Conservation (phyloP, 1,139 yeast genomes). For the Yamadazyma blattariae region DNA sequence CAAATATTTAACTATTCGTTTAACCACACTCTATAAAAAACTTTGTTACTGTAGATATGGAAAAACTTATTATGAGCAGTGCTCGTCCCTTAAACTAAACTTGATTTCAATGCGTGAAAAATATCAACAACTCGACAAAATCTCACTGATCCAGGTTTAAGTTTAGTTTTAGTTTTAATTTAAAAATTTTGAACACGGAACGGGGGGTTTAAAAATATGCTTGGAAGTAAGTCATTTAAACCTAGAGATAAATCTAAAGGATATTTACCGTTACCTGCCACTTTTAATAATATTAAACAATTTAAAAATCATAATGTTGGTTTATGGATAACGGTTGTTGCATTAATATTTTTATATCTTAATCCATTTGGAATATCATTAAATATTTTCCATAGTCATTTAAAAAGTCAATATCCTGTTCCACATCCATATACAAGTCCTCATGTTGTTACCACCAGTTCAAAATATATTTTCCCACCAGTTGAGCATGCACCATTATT, state of each 20-base stretch:
- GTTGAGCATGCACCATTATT: slow-evolving; percentile 63
- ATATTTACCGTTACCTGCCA: slow-evolving; percentile 35
- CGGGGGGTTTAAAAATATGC: background rate
- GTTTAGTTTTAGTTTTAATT: too few species aligned
- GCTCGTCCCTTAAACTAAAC: too few species aligned
- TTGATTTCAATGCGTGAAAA: background rate
- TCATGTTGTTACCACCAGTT: slow-evolving; percentile 39
- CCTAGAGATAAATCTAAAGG: slow-evolving; percentile 17
- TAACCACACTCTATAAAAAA: too few species aligned
- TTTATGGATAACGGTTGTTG: slow-evolving; percentile 14
- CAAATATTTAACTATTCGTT: too few species aligned
- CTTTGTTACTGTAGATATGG: too few species aligned
- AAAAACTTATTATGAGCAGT: too few species aligned
- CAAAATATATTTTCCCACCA: slow-evolving; percentile 61
- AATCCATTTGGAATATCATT: slow-evolving; percentile 19
- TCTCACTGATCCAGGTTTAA: too few species aligned
- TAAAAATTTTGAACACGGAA: background rate
- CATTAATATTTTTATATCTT: slow-evolving; percentile 23
- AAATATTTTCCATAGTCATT: slow-evolving; percentile 9
- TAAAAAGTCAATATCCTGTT: slow-evolving; percentile 22
- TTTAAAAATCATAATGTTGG: slow-evolving; percentile 18
- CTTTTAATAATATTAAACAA: slow-evolving; percentile 18
- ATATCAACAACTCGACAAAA: slow-evolving; percentile 1
- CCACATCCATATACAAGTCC: slow-evolving; percentile 35
- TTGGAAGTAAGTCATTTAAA: slow-evolving; percentile 6